Evolutionary conservation across 2,329 filamentous ascomycete genomes (phyloP), one percentile per base, ranked within the genome.

Genomic region (Nemania abortiva): DNA sequence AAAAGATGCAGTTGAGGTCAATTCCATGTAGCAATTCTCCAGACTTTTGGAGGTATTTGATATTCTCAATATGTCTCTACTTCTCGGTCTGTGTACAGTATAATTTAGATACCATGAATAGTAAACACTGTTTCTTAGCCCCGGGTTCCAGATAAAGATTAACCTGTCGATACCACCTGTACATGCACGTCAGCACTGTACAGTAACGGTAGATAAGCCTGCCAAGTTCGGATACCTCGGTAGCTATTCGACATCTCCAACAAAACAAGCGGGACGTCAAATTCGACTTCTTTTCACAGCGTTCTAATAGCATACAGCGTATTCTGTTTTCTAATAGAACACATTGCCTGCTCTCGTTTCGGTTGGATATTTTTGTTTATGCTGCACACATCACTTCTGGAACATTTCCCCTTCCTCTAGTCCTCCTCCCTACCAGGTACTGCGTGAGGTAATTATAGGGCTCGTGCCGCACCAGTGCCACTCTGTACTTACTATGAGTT

Each of bases 391-490:
- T 13, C 39, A 34, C 31, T 34, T 34, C 31, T 34, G 42, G n/a
- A 47, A 47, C 45, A 49, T 6, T 49, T 49, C 45, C n/a, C n/a
- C 6, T 24, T 49, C 18, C 45, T 7, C 15, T 20, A 5, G 45
- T 6, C 45, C 45, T 49, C 49, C 49, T 52, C 7, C 22, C 10
- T 24, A 27, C 20, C 13, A 24, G 20, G 49, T 52, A 27, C 2
- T 47, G 15, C 4, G 42, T 24, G 49, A 29, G 49, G 20, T 52
- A 52, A 52, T 52, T 24, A 52, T 52, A 52, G 49, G 20, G 24
- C 20, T 52, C 20, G 22, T 52, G 49, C 49, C 49, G 49, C 49
- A 52, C 49, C 49, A 52, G 20, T 52, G 49, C 24, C 13, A 52
- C 49, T 47, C 15, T 47, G 15, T 15, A 47, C 42, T 47, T 47